These are phyloP conservation scores for Flagelloscypha sp. DNA, from an alignment of 768 basidiomycete species.

Conservation along the genomic window DNA sequence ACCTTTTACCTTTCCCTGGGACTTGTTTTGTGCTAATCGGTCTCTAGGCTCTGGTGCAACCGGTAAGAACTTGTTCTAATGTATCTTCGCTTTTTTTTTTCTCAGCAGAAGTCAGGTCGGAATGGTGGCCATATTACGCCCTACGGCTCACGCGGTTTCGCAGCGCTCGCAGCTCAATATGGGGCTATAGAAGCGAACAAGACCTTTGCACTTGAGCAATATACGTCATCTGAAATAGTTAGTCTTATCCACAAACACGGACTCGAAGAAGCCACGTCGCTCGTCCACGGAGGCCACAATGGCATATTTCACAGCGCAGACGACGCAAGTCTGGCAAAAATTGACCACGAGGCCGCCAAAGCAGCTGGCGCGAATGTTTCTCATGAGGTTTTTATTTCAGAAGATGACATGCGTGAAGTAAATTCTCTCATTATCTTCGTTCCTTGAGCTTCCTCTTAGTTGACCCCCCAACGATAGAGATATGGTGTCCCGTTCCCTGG, in stretches of 20 bases:
- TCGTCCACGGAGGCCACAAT: slow-evolving; percentile 50
- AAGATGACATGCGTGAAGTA: not conserved
- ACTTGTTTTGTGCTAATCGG: not conserved
- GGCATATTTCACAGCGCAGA: slow-evolving; percentile 38
- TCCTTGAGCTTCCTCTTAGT: too few species aligned
- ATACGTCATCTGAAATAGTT: slow-evolving; percentile 43
- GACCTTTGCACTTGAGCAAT: slow-evolving; percentile 45
- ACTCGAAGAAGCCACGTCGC: slow-evolving; percentile 46
- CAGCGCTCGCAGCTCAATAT: slow-evolving; percentile 24
- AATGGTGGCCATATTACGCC: slow-evolving; percentile 75
- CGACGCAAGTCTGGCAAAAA: slow-evolving; percentile 28
- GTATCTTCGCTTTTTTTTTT: too few species aligned
- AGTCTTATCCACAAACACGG: slow-evolving; percentile 36
- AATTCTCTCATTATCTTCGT: too few species aligned
- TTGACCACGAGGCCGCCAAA: slow-evolving; percentile 46
- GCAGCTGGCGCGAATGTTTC: slow-evolving; percentile 44
- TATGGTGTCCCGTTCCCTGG: slow-evolving; percentile 46
- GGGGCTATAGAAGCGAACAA: slow-evolving; percentile 49
- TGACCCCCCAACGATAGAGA: too few species aligned
- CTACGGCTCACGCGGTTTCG: slow-evolving; percentile 38
- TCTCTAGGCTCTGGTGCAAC: slow-evolving; percentile 66
- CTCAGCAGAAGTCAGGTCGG: slow-evolving; percentile 38
- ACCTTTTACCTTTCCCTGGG: slow-evolving; percentile 1
- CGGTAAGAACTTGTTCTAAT: slow-evolving; percentile 33
- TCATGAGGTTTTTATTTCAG: too few species aligned